Conservation (phyloP, 202 grass and related monocot genomes). For the Digitaria exilis region DNA sequence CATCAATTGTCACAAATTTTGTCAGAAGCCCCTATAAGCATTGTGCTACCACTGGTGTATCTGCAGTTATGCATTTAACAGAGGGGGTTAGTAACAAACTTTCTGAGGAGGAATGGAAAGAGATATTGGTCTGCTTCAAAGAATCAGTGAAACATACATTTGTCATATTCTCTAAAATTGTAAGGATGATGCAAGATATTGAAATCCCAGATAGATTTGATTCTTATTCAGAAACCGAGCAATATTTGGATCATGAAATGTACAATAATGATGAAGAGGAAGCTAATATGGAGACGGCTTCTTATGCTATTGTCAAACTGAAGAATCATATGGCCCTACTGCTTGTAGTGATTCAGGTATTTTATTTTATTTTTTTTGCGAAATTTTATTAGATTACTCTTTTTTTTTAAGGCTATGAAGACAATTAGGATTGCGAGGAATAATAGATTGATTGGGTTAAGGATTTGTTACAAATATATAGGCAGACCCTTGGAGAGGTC, state of each 20-base stretch:
- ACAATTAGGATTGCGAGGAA: no score
- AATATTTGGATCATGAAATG: constrained; percentile 84
- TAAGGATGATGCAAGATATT: constrained; percentile 90
- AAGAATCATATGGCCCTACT: constrained; percentile 82
- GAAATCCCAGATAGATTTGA: constrained; percentile 82
- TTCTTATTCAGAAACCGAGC: constrained; percentile 69
- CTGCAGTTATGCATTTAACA: constrained; percentile 60
- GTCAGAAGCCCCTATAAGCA: constrained; percentile 84
- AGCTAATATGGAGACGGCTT: constrained; percentile 95
- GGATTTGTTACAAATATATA: no score
- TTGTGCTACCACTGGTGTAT: constrained; percentile 77
- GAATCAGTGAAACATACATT: constrained; percentile 64
- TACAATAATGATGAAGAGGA: constrained; percentile 87
- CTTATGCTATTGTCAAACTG: constrained; percentile 90
- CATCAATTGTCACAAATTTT: constrained; percentile 64
- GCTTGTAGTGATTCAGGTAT: constrained; percentile 83
- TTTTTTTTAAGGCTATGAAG: no score
- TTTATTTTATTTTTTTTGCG: constrained; percentile 6
- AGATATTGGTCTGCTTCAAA: constrained; percentile 69
- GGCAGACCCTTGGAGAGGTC: no score
- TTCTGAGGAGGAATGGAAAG: constrained; percentile 74
- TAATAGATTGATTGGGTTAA: no score
- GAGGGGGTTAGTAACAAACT: constrained; percentile 69
- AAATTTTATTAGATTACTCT: not conserved
- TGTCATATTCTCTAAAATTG: constrained; percentile 63